Base-by-base conservation (phyloP, 1,284 basidiomycete genomes). In the Cryptococcus sp. region DNA sequence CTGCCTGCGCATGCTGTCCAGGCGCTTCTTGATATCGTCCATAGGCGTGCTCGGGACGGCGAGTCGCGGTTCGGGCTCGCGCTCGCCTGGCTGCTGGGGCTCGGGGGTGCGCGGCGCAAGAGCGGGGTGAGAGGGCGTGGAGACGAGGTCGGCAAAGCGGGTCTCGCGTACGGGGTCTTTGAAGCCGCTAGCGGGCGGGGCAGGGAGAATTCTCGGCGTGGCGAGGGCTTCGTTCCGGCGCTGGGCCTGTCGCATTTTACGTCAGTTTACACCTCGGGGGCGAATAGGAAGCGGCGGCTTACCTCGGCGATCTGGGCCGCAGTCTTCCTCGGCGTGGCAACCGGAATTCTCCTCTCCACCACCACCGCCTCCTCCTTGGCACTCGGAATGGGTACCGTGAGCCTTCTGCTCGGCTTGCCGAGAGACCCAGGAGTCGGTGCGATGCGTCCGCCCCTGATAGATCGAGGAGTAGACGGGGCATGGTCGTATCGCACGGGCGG, bases 131-230 rank as follows among this genome's bases (percentile, higher is more conserved):
- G 53, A 44, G 1, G 68, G 65, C n/a, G 69, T 68, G 3, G 61
- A 39, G 20, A 63, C 18, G 8, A 66, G 44, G 28, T 54, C 49
- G 12, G 59, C 16, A 47, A 56, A 33, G n/a, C 55, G 37, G 11
- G 50, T 50, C 20, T 64, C 63, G 15, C 58, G 56, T 12, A 68
- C 57, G 18, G 67, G 65, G 15, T 57, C 56, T 24, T 65, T 64
- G 68, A 75, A 75, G 3, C 64, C 59, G 44, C 57, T 62, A 3
- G 54, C 42, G 0, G 68, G 69, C 4, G 67, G 68, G 4, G 61
- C 54, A n/a, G 70, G 71, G 2, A 76, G 63, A 9, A 60, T 59
- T 28, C 71, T 66, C 11, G 74, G 74, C 0, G 73, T 74, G 13
- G 67, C 71, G 18, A 76, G 64, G 12, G 66, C 52, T 52, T 68